Evolutionary conservation across 305 asterid genomes (phyloP).

Genomic region (Caryopteris hybrid): DNA sequence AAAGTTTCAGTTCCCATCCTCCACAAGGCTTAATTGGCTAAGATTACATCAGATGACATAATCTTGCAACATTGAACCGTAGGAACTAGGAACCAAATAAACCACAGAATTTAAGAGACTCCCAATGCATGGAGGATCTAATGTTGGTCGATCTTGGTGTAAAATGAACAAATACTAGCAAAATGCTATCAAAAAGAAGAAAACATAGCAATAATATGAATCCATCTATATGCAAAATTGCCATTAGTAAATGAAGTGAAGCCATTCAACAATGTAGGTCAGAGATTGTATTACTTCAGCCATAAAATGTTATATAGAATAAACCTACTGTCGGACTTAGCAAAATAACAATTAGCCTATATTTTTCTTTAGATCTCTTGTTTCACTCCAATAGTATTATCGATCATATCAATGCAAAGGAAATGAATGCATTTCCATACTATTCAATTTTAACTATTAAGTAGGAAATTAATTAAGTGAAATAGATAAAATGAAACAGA

Average conservation of each 20-base stretch:
- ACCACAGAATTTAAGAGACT: neutral
- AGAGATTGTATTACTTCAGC: neutral
- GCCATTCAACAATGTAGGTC: neutral
- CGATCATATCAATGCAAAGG: too few species aligned
- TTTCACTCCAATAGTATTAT: too few species aligned
- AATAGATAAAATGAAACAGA: too few species aligned
- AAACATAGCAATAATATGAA: neutral
- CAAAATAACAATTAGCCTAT: neutral
- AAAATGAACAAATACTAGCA: neutral
- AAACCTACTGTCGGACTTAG: neutral
- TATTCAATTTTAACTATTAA: too few species aligned
- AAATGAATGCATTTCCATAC: too few species aligned
- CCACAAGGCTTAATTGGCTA: neutral
- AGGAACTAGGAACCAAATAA: neutral
- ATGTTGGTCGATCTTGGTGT: neutral
- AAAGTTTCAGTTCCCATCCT: neutral
- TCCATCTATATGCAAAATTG: neutral
- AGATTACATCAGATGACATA: neutral
- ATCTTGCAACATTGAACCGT: slow-evolving; percentile 1
- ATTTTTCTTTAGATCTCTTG: too few species aligned
- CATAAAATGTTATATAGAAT: neutral
- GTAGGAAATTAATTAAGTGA: too few species aligned
- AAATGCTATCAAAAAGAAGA: neutral
- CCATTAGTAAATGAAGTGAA: neutral
- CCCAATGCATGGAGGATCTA: neutral